Evolutionary conservation across 2,329 filamentous ascomycete species (phyloP), one percentile per base, ranked within the genome.

Genomic region (Aspergillus alliaceus): DNA sequence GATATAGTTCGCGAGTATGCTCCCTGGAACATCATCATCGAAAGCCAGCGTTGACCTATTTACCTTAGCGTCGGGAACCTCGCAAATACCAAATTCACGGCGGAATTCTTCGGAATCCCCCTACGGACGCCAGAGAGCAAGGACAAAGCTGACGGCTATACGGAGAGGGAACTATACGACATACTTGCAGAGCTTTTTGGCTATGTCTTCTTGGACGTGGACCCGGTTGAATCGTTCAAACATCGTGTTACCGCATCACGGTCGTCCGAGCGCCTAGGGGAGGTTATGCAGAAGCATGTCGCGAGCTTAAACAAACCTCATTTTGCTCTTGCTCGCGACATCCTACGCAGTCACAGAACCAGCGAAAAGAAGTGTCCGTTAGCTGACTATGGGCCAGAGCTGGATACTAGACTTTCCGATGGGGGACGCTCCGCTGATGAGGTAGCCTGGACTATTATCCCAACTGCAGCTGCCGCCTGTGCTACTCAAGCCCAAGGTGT

Each of bases 401-500:
- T 60, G 2, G 40, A 53, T 5, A 51, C 44, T 22, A 48, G 56
- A 14, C 20, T 60, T n/a, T 48, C 32, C 4, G 50, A 42, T 6
- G 52, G 44, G 4, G 58, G 55, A n/a, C 51, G 50, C n/a, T 55
- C 39, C 15, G 37, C 40, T n/a, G 55, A 58, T 32, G 55, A 58
- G 22, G 58, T 51, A 7, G 48, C 46, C 4, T 53, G 58, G 52
- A 58, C 52, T 11, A 58, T 58, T 25, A 53, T 60, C 6, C 58
- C 58, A 31, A 58, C 58, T 12, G 58, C 56, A 9, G 58, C 58
- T 0, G 58, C 58, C 7, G 51, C 52, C 27, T 58, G 58, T 8
- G 58, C 58, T 15, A 56, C 52, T n/a, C 58, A 58, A 20, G 58
- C 58, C 5, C 56, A 55, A 34, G 56, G 52, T 4, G 58, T 60